Evolutionary conservation across 768 basidiomycete genomes (phyloP), one percentile per base, ranked within the genome.

Genomic region (Mycena vitilis): DNA sequence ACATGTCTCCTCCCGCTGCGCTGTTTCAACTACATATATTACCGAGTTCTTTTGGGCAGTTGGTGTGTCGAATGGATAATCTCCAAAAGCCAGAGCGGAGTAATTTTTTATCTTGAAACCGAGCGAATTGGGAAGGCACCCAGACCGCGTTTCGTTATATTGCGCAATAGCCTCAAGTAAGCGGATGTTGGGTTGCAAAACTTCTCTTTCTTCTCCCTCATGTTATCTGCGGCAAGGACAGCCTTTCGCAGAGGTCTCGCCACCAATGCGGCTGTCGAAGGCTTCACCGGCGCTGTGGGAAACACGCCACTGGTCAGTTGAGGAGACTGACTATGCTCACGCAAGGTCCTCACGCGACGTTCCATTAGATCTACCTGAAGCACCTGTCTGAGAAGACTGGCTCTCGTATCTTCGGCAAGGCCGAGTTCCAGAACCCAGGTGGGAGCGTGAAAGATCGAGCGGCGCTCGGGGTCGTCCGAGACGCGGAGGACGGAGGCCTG

Each of bases 391-490:
- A 95, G 72, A 88, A 87, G 76, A 94, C 90, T 1, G 96, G 95
- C 18, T 89, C 88, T 62, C 87, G 88, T 60, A 95, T 98, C 68
- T 90, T 91, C 55, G 96, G 94, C n/a, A 98, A 99, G 78, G 95
- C 98, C 22, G 98, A 99, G 81, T 96, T 98, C 76, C 96, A 98
- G 82, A 98, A 98, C 75, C 98, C 98, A 0, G 98, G 98, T 7
- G 97, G 97, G 47, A 96, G 94, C 70, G 95, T 99, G 73, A 99
- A 99, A 81, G 98, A 99, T 77, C 90, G 98, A 54, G 98, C 98
- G 45, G 98, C 97, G 2, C 86, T 98, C 18, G 95, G 94, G 37
- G 86, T 99, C 59, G 81, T 99, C 55, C 83, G 83, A 60, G 91
- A 96, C 76, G 97, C 97, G 5, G 97, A 99, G 81, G 84, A 89